phyloP scores from a whole-genome alignment of 2,329 filamentous ascomycete species.

The Penicillium sp. region DNA sequence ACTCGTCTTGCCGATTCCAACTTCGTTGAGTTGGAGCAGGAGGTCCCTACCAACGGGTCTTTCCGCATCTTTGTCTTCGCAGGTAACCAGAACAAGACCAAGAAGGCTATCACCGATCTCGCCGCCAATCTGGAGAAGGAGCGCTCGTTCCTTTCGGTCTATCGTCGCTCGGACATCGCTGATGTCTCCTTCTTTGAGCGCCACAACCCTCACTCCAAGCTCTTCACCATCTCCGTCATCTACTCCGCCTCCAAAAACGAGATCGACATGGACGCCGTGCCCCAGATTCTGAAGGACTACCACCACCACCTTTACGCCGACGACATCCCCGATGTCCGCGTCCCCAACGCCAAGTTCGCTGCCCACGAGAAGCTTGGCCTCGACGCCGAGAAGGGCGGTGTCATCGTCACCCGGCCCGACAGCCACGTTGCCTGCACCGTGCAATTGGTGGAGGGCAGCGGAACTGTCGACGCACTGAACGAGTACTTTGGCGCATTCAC shows the following conservation, averaged over 20 bases:
- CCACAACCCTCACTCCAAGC: conserved; percentile 79
- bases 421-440: conserved; percentile 81
- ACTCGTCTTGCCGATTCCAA: conserved; percentile 87
- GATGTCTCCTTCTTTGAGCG: conserved; percentile 71
- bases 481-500: conserved; percentile 75
- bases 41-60: conserved; percentile 81
- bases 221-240: conserved; percentile 76
- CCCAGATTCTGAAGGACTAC: conserved; percentile 70
- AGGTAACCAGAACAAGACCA: conserved; percentile 62
- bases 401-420: conserved; percentile 82
- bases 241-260: conserved; percentile 65
- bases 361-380: conserved; percentile 88
- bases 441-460: conserved; percentile 69
- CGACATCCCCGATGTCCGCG: conserved; percentile 70
- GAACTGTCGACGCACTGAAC: conserved; percentile 78
- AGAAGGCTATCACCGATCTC: conserved; percentile 67
- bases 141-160: conserved; percentile 69
- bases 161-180: conserved; percentile 60
- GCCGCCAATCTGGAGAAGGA: conserved; percentile 62
- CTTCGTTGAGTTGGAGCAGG: conserved; percentile 84
- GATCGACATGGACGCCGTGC: conserved; percentile 74
- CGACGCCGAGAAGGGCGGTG: conserved; percentile 67
- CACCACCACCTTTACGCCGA: conserved; percentile 83
- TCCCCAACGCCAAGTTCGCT: conserved; percentile 67
- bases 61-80: conserved; percentile 85